Percentiles rank a stretch among this genome's conserved stretches.
Evolutionary conservation across 257 asterid species (phyloP).

Genomic region (Solanum medicagineum): DNA sequence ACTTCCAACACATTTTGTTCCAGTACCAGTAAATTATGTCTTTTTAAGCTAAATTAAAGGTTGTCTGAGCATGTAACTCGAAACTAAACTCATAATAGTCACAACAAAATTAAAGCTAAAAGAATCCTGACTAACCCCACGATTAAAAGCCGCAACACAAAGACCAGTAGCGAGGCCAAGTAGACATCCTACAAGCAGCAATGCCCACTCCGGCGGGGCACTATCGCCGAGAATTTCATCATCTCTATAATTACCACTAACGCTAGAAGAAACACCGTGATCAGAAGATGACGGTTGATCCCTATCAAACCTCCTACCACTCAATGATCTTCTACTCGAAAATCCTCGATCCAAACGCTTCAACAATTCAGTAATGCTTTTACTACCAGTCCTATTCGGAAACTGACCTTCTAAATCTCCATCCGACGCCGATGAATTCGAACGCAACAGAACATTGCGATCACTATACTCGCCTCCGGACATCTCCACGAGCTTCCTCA

Average conservation of each 20-base stretch:
- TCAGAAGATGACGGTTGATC: not conserved
- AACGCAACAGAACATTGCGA: slow-evolving; percentile 35
- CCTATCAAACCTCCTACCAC: slow-evolving; percentile 3
- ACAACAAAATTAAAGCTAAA: not conserved
- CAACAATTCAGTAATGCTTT: slow-evolving; percentile 25
- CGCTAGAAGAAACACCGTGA: not conserved
- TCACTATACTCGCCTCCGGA: slow-evolving; percentile 28
- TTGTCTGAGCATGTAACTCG: not conserved
- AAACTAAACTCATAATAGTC: not conserved
- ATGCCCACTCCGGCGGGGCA: slow-evolving; percentile 98
- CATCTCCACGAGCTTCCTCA: not conserved
- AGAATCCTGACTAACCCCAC: slow-evolving; percentile 58
- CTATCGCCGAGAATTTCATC: slow-evolving; percentile 63
- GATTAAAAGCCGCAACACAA: slow-evolving; percentile 83
- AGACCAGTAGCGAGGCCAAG: slow-evolving; percentile 94
- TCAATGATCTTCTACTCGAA: slow-evolving; percentile 11
- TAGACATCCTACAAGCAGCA: slow-evolving; percentile 84
- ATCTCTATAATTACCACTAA: not conserved
- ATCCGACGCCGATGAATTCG: slow-evolving; percentile 28
- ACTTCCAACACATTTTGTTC: not conserved
- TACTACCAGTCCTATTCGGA: slow-evolving; percentile 18
- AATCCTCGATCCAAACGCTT: slow-evolving; percentile 29
- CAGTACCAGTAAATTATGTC: not conserved
- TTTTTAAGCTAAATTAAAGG: not conserved
- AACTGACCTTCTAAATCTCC: slow-evolving; percentile 59